Evolutionary conservation across 768 basidiomycete species (phyloP).

Genomic region (Trametopsis cervina): DNA sequence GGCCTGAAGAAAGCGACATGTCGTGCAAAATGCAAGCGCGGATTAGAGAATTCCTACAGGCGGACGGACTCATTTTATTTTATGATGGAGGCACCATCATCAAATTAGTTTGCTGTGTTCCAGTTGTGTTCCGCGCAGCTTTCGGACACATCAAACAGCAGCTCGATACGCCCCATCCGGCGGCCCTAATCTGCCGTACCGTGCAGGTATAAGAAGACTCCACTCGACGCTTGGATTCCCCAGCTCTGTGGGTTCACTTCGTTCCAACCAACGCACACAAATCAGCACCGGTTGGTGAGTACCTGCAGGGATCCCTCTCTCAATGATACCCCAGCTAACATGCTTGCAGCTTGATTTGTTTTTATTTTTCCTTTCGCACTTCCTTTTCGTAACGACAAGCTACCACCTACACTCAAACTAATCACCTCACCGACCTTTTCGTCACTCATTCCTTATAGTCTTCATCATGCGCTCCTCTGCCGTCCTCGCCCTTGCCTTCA

Average conservation of each 20-base stretch:
- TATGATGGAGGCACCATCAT: neutral
- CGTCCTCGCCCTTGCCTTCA: neutral
- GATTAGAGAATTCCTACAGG: neutral
- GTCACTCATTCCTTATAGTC: neutral
- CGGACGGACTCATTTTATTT: neutral
- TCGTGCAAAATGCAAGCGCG: too few species aligned
- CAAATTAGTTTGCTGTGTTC: neutral
- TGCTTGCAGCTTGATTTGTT: neutral
- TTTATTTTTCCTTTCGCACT: neutral
- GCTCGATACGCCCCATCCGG: neutral
- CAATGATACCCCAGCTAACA: neutral
- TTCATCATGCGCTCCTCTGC: neutral
- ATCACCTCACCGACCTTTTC: too few species aligned
- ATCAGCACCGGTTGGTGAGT: conserved; percentile 5
- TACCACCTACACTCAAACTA: too few species aligned
- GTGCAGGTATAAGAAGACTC: neutral
- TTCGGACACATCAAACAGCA: neutral
- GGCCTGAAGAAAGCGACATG: too few species aligned
- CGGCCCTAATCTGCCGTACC: neutral
- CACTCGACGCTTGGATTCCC: neutral
- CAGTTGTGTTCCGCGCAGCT: neutral
- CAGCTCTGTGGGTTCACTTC: conserved; percentile 3
- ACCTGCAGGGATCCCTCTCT: neutral
- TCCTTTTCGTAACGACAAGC: too few species aligned
- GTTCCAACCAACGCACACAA: neutral